Evolutionary conservation across 1,139 yeast species (phyloP).

Genomic region (Waltiozyma sp.): DNA sequence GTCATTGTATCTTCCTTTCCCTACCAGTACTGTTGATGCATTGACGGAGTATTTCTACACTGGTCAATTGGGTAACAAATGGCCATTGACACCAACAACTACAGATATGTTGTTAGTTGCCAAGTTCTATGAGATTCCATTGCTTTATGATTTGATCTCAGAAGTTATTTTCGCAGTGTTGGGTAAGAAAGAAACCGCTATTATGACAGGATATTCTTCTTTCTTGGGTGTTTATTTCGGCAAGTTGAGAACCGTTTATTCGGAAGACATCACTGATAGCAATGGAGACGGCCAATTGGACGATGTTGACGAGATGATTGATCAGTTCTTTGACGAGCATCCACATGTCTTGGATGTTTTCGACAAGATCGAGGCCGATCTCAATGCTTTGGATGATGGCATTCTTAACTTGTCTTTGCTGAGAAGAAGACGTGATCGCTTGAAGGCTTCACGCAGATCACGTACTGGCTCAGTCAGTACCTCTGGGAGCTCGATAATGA

Average conservation of each 20-base stretch:
- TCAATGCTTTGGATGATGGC: constrained; percentile 50
- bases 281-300: neutral
- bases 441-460: constrained; percentile 26
- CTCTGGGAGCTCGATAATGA: constrained; percentile 1
- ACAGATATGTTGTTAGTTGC: constrained; percentile 53
- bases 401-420: constrained; percentile 45
- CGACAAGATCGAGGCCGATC: constrained; percentile 27
- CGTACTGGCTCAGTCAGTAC: constrained; percentile 18
- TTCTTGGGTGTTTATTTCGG: constrained; percentile 12
- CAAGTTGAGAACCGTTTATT: constrained; percentile 2
- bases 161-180: constrained; percentile 62
- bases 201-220: constrained; percentile 29
- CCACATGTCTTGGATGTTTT: constrained; percentile 17
- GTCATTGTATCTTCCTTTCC: constrained; percentile 54
- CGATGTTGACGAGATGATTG: constrained; percentile 6
- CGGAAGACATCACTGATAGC: neutral
- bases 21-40: constrained; percentile 49
- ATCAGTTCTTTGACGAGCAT: constrained; percentile 10
- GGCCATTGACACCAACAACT: constrained; percentile 58
- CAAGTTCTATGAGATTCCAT: constrained; percentile 54
- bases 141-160: constrained; percentile 53
- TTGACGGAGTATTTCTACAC: constrained; percentile 65
- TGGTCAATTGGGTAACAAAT: constrained; percentile 67
- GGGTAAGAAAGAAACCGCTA: constrained; percentile 48
- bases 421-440: constrained; percentile 1